Base-by-base conservation (phyloP, 2,329 filamentous ascomycete species). In the Kalmusia sp. region DNA sequence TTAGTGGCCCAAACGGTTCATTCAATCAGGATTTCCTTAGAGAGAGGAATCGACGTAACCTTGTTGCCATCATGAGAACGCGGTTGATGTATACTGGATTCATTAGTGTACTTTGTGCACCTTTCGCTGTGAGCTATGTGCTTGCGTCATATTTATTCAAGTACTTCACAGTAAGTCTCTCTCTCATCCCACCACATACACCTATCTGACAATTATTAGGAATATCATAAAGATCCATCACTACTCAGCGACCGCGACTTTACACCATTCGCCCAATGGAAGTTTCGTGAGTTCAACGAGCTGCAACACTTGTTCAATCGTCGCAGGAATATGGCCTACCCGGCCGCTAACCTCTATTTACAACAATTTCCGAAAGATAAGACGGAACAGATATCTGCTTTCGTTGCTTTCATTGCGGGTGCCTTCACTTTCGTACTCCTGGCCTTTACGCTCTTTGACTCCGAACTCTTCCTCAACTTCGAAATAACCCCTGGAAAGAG, bases 211-310 rank as follows among this genome's bases (percentile, higher is more conserved):
- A 15, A 28, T 27, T 3, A 31, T 8, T 55, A 92, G 89, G 93
- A 99, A 79, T 97, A 96, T 69, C 92, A 96, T 75, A 96, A 93
- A 68, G 96, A 97, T 58, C 93, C 92, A 0, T 87, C 91, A 0
- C 88, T 92, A 58, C 84, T 96, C 31, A 90, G 91, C n/a, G 89
- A 92, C 14, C 87, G 95, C 34, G 88, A 92, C 61, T 99, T 97
- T 70, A 98, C 93, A 0, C 91, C 92, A 1, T 84, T 96, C 45
- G 95, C 95, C 0, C 90, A 96, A 71, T 99, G 95, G 95, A 98
- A 97, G 67, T 97, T 99, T 59, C 88, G 95, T 41, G 93, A 98
- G 72, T 99, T 98, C 82, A 99, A 99, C 67, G 95, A 99, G 73
- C 82, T 99, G 1, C 89, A 89, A 51, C 95, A 99, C 73, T 82